Evolutionary conservation across 768 basidiomycete genomes (phyloP), one percentile per base, ranked within the genome.

Genomic region (Asterophora lycoperdoides): DNA sequence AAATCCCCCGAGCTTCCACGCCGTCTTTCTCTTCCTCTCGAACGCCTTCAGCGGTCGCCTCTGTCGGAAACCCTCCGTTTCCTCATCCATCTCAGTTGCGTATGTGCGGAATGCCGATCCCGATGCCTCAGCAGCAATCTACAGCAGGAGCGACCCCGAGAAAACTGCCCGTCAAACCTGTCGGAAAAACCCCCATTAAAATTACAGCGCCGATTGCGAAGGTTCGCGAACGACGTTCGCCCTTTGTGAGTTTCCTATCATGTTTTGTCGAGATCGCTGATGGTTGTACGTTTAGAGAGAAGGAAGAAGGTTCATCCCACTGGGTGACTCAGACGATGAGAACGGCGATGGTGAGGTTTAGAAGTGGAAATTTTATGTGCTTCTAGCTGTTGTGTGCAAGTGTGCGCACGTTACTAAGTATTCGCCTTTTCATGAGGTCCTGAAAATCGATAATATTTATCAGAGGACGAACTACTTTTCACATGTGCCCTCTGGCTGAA

Each of bases 241-340:
- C 61, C 23, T 49, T 54, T 19, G 64, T 67, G 45, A 51, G 63
- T 56, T n/a, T 17, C 42, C 19, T 18, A 7, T 19, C 37, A 13
- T 33, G 18, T 35, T 29, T 44, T 18, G 30, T 32, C 9, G 4
- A 18, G 4, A 19, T n/a, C 23, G 14, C 18, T 17, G 8, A 44
- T 6, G 23, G 33, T 7, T 26, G 29, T 30, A 34, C n/a, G 35
- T 44, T 5, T 46, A 75, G 71, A 69, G 65, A 53, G 69, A 72
- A 56, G 73, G 75, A 53, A 67, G 74, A 47, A 65, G 76, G 10
- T 78, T 76, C 47, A 77, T 78, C 26, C 73, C 75, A 8, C 52
- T 78, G 34, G 64, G 71, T 39, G 73, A 76, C 52, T 72, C 71
- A 3, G 75, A 78, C 34, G 71, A 72, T 36, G 63, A 65, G 13